Evolutionary conservation across 169 alveolate species (phyloP), one percentile per base, ranked within the genome.

Genomic region (Cyclospora cayetanensis): DNA sequence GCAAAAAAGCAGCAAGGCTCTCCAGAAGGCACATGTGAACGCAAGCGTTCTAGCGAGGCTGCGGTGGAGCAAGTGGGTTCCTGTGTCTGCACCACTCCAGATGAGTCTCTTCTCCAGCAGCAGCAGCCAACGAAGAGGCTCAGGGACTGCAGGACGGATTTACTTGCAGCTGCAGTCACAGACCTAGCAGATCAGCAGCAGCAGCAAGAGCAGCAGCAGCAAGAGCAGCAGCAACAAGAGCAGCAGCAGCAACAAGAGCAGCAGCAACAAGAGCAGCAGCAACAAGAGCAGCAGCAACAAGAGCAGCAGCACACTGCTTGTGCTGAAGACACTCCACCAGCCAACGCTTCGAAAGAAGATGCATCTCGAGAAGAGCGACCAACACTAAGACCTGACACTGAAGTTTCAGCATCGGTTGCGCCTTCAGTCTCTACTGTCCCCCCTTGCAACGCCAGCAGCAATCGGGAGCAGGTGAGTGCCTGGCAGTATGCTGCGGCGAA

Each of bases 371-470:
- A 25, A 1, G 76, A 11, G n/a, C n/a, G n/a, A 63, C 37, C 76
- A 1, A 34, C 39, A 63, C 37, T 12, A 63, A 63, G 37, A 27
- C 76, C 76, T 9, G 39, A 63, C 37, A 11, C 76, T 20, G 35
- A 11, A 0, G 76, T 34, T 0, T 27, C 29, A 34, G 35, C 39
- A 20, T 18, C 76, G 25, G 76, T 12, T 20, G 76, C 76, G 29
- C 9, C 35, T 34, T 20, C 60, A 12, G 60, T 18, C 60, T 50
- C 60, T 18, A 9, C 18, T 18, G 18, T 50, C 76, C 76, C n/a
- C n/a, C n/a, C n/a, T n/a, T n/a, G 18, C 76, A 63, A 34, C 76
- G 25, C 2, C 76, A 63, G 76, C 42, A 63, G 76, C 76, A 63
- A 34, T n/a, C n/a, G n/a, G n/a, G 35, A 63, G 76, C 18, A 9